Evolutionary conservation across 2,329 filamentous ascomycete genomes (phyloP), one percentile per base, ranked within the genome.

Genomic region (Aspergillus sp.): DNA sequence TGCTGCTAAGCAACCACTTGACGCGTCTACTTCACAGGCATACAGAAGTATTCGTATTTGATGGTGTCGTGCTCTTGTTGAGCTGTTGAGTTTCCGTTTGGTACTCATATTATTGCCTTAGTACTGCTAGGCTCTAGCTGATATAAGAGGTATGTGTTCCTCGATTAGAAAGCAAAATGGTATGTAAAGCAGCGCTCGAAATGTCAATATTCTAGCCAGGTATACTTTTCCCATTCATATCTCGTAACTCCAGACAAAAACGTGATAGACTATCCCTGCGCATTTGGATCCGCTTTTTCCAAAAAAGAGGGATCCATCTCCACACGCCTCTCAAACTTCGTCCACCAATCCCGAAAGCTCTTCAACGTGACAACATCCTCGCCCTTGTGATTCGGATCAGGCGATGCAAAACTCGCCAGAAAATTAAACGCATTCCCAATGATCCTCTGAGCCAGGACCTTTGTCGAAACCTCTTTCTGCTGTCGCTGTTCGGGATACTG

Each of bases 351-450:
- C 70, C 94, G 85, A 65, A 98, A 98, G 4, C 86, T 88, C 70
- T 87, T 93, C 53, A 98, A 70, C n/a, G 93, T 90, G 27, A 98
- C 87, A 8, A 94, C 85, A 65, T 97, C 91, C 41, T 85, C 79
- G 0, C 85, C 85, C 2, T 73, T 77, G 26, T 56, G 54, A 28
- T 73, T 71, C 0, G 62, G 61, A 56, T 69, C 73, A 47, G 78
- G 77, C 34, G 81, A 80, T 49, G 85, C 87, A 73, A 94, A 97
- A 58, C 88, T 86, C 3, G 91, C 82, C 48, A 98, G 74, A 65
- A 95, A 97, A 69, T 98, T 96, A 68, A 97, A 98, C 9, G 91
- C 93, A 67, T 96, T 95, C 58, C 88, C 85, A 59, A 98, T 97
- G 57, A 98, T 96, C 53, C 88, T 77, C 69, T 97, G 89, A 29